Percentiles rank a stretch among this genome's conserved stretches.
phyloP scores from a whole-genome alignment of 371 early-diverging fungal species.

The Apophysomyces sp. region DNA sequence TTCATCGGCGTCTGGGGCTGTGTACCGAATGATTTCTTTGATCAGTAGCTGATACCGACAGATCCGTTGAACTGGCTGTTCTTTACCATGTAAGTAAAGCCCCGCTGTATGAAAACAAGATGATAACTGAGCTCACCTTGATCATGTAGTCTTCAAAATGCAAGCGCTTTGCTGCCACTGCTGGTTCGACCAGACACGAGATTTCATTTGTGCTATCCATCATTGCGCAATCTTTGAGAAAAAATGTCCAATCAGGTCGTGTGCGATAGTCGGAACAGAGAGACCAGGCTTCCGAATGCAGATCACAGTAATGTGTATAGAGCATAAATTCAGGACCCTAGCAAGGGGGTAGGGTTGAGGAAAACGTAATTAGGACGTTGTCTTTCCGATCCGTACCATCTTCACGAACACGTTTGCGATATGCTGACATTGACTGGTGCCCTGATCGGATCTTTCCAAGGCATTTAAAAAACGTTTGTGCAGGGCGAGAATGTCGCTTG shows the following conservation, averaged over 20 bases:
- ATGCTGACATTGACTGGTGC: neutral
- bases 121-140: constrained; percentile 22
- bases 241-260: constrained; percentile 41
- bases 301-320: constrained; percentile 43
- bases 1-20: constrained; percentile 24
- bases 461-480: constrained; percentile 28
- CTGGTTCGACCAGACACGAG: neutral
- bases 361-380: too few species aligned
- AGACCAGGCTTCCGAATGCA: constrained; percentile 37
- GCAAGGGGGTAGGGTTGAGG: too few species aligned
- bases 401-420: constrained; percentile 40
- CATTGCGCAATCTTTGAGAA: constrained; percentile 29
- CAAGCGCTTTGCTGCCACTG: constrained; percentile 21
- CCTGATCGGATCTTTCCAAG: constrained; percentile 9
- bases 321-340: constrained; percentile 33
- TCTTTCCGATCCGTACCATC: constrained; percentile 24
- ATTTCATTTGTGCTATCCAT: neutral
- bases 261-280: constrained; percentile 37
- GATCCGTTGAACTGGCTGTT: constrained; percentile 50
- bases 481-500: constrained; percentile 29
- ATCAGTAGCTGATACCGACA: constrained; percentile 47
- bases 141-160: constrained; percentile 52
- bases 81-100: neutral
- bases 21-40: constrained; percentile 41
- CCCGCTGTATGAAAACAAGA: neutral